A percentile compares a stretch with the other conserved stretches of the same genome.
Evolutionary conservation across 83 land plant species (phyloP).

Genomic region (Thuja plicata): DNA sequence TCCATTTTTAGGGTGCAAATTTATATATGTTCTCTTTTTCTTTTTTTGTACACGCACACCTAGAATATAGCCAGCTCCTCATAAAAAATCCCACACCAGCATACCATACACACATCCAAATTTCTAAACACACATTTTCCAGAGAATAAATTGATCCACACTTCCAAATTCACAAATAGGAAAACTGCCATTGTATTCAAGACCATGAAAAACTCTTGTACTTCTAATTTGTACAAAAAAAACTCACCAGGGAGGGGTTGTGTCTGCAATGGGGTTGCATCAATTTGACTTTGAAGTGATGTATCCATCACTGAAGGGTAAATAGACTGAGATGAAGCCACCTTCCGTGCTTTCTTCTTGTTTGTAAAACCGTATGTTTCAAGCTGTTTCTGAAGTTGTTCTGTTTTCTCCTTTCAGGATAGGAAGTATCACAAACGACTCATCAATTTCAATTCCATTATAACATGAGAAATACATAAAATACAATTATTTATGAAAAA

Average conservation of each 20-base stretch:
- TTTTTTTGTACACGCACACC: too few relatives aligned
- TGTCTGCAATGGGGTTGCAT: neutral
- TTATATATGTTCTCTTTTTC: too few relatives aligned
- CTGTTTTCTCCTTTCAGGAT: neutral
- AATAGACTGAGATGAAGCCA: neutral
- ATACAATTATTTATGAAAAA: neutral
- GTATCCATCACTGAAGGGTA: neutral
- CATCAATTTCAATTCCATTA: neutral
- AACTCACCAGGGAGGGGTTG: neutral
- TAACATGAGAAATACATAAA: neutral
- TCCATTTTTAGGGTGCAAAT: neutral
- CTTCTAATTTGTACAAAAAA: neutral
- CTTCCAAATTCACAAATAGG: neutral
- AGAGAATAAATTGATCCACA: neutral
- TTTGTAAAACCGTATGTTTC: neutral
- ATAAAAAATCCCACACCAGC: too few relatives aligned
- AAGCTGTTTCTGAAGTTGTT: neutral
- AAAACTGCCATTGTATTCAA: neutral
- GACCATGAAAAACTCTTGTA: neutral
- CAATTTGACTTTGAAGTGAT: neutral
- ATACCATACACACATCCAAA: too few relatives aligned
- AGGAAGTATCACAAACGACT: neutral
- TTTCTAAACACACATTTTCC: neutral
- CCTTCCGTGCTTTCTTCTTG: constrained; percentile 10
- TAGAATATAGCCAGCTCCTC: too few relatives aligned